These are phyloP conservation scores for Elasticomyces elasticus DNA, from an alignment of 495 filamentous ascomycete genomes.

Conservation along the genomic window DNA sequence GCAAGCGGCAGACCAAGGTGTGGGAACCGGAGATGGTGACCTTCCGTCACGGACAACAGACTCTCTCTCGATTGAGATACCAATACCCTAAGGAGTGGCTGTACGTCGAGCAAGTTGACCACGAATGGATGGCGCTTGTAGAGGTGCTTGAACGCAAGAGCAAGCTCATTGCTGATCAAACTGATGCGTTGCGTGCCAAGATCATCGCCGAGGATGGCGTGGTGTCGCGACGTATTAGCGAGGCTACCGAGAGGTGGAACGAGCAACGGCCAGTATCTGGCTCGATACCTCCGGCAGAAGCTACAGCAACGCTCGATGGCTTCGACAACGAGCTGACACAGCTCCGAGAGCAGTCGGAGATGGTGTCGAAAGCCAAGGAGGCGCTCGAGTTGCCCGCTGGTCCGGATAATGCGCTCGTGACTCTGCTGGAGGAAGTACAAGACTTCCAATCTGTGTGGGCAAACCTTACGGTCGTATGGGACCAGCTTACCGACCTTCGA, in stretches of 20 bases:
- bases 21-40: conserved; percentile 95
- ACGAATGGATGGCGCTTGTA: conserved; percentile 83
- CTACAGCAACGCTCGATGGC: conserved; percentile 62
- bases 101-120: conserved; percentile 83
- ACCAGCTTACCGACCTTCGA: conserved; percentile 83
- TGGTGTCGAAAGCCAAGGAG: conserved; percentile 94
- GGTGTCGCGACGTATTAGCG: conserved; percentile 72
- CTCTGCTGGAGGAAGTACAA: conserved; percentile 89
- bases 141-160: conserved; percentile 80
- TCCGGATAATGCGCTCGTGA: conserved; percentile 62
- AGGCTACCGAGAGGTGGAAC: conserved; percentile 77
- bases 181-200: conserved; percentile 89
- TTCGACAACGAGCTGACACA: conserved; percentile 75
- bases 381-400: conserved; percentile 79
- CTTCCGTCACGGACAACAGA: conserved; percentile 89
- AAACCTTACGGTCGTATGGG: conserved; percentile 90
- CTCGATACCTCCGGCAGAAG: conserved; percentile 77
- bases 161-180: conserved; percentile 91
- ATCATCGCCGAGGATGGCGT: conserved; percentile 89
- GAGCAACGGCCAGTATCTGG: conserved; percentile 95
- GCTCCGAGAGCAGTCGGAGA: conserved; percentile 76
- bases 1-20: conserved; percentile 78
- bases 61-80: conserved; percentile 77
- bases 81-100: conserved; percentile 91
- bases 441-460: conserved; percentile 99